Conservation (phyloP, 2,329 filamentous ascomycete genomes). For the Periconia macrospinosa region DNA sequence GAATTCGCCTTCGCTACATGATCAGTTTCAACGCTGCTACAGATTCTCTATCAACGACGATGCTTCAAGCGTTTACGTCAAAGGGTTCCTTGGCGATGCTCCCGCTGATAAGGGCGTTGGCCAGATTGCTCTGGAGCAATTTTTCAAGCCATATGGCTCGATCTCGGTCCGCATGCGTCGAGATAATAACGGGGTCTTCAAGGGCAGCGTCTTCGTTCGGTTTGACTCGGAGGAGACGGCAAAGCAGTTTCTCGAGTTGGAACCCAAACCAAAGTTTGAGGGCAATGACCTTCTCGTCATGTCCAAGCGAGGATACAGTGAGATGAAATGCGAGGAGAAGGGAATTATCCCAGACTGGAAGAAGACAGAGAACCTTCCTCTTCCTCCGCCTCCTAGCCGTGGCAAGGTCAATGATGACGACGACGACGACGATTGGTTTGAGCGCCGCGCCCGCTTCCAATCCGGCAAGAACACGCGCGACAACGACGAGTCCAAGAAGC, state of each 20-base stretch:
- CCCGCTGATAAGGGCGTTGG: slow-evolving; percentile 78
- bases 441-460: slow-evolving; percentile 38
- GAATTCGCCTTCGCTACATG: slow-evolving; percentile 26
- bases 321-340: slow-evolving; percentile 51
- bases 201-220: slow-evolving; percentile 95
- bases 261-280: slow-evolving; percentile 83
- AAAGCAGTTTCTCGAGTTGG: slow-evolving; percentile 76
- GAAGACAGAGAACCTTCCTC: slow-evolving; percentile 19
- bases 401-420: slow-evolving; percentile 19
- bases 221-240: slow-evolving; percentile 79
- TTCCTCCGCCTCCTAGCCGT: slow-evolving; percentile 24
- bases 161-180: slow-evolving; percentile 86
- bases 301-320: slow-evolving; percentile 83
- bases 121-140: slow-evolving; percentile 92
- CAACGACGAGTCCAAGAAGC: slow-evolving; percentile 31
- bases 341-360: slow-evolving; percentile 46
- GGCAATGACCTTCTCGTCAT: slow-evolving; percentile 78
- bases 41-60: slow-evolving; percentile 62
- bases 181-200: slow-evolving; percentile 71
- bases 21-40: slow-evolving; percentile 54
- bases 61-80: slow-evolving; percentile 81
- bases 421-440: slow-evolving; percentile 31
- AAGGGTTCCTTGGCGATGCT: slow-evolving; percentile 71
- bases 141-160: slow-evolving; percentile 80
- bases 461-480: slow-evolving; percentile 27